phyloP scores from a whole-genome alignment of 768 basidiomycete species.

The Boletellus sp. region DNA sequence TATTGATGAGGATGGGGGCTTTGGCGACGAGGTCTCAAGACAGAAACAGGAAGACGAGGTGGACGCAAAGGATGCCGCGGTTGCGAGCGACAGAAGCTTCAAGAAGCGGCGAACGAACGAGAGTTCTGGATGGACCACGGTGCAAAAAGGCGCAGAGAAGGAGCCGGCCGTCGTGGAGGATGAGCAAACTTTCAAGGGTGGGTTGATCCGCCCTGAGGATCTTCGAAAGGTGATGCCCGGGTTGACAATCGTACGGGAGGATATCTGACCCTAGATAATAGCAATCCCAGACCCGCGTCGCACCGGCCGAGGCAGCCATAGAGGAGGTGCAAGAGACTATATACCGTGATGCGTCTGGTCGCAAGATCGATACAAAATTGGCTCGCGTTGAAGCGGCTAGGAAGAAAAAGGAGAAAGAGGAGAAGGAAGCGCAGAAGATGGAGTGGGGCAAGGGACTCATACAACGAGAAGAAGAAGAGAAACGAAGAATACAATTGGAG shows the following conservation, averaged over 20 bases:
- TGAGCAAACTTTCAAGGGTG: conserved; percentile 56
- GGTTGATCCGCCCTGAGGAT: conserved; percentile 73
- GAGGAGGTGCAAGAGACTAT: conserved; percentile 75
- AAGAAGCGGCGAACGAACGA: conserved; percentile 63
- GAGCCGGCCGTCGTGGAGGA: conserved; percentile 56
- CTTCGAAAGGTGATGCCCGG: conserved; percentile 62
- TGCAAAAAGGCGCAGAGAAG: conserved; percentile 49
- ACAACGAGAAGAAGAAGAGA: conserved; percentile 79
- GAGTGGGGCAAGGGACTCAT: conserved; percentile 97
- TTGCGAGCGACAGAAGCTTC: conserved; percentile 74
- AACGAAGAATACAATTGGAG: conserved; percentile 59
- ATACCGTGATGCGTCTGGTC: conserved; percentile 86
- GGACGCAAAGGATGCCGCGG: conserved; percentile 58
- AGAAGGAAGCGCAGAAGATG: conserved; percentile 88
- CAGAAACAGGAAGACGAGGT: conserved; percentile 53
- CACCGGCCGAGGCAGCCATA: conserved; percentile 36
- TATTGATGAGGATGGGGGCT: conserved; percentile 69
- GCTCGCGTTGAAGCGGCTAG: conserved; percentile 81
- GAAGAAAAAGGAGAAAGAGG: conserved; percentile 75
- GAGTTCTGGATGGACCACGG: conserved; percentile 64
- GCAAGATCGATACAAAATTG: conserved; percentile 84
- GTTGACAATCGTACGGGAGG: background rate
- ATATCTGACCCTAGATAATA: conserved; percentile 2
- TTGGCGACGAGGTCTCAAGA: conserved; percentile 47
- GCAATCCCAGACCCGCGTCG: conserved; percentile 41